Evolutionary conservation across 768 basidiomycete genomes (phyloP).

Genomic region (Butyriboletus loyo): DNA sequence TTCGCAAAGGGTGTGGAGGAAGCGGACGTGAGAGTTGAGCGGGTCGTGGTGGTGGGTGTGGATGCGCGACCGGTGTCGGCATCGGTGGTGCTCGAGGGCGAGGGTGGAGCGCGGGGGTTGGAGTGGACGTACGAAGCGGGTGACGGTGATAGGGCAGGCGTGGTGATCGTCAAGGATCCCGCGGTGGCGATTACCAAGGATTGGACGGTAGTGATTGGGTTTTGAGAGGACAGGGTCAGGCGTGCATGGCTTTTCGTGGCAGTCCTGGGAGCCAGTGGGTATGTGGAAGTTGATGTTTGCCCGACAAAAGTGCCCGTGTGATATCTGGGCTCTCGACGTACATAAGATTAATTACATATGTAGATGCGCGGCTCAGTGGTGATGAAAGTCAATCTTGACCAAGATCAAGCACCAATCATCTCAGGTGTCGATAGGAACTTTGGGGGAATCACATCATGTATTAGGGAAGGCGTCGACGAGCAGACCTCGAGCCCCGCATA

Average conservation of each 20-base stretch:
- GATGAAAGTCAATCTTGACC: no score
- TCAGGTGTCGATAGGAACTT: background rate
- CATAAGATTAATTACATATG: background rate
- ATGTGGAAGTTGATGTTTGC: background rate
- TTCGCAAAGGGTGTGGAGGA: slow-evolving; percentile 61
- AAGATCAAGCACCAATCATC: no score
- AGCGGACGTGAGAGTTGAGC: slow-evolving; percentile 70
- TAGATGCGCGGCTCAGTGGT: background rate
- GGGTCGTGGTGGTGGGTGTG: slow-evolving; percentile 77
- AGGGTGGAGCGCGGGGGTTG: slow-evolving; percentile 40
- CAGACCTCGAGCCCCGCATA: background rate
- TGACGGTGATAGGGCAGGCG: slow-evolving; percentile 53
- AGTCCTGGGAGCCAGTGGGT: no score
- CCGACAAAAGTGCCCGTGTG: background rate
- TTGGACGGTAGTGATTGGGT: slow-evolving; percentile 53
- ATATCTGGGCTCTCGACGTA: background rate
- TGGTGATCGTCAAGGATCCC: slow-evolving; percentile 77
- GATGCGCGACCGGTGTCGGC: slow-evolving; percentile 52
- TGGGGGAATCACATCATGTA: background rate
- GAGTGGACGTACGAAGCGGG: slow-evolving; percentile 70
- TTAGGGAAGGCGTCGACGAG: background rate
- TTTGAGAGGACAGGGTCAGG: slow-evolving; percentile 6
- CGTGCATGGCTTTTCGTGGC: background rate
- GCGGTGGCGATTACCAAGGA: slow-evolving; percentile 53
- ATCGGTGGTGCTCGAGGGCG: slow-evolving; percentile 47